Evolutionary conservation across 2,329 filamentous ascomycete genomes (phyloP).

Genomic region (Phaeosphaeriaceae sp.): DNA sequence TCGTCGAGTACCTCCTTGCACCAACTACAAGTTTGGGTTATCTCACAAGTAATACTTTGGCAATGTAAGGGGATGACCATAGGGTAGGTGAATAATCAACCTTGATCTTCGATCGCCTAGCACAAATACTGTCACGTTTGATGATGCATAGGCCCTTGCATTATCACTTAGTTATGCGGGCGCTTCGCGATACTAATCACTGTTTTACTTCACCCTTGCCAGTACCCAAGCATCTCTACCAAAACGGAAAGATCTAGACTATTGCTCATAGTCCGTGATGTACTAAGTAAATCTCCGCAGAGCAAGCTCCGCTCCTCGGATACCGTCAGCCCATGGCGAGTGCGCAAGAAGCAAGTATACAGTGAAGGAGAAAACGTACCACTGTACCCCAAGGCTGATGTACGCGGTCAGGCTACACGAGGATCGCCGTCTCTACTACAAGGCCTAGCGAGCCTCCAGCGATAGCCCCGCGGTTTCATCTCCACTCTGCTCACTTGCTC

Average conservation of each 20-base stretch:
- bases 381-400: neutral
- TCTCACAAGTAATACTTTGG: neutral
- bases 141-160: constrained; percentile 9
- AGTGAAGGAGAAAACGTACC: neutral
- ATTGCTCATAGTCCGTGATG: constrained; percentile 21
- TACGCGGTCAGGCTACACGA: neutral
- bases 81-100: neutral
- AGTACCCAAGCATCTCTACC: constrained; percentile 3
- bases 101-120: constrained; percentile 1
- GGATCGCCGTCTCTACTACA: constrained; percentile 4
- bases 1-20: constrained; percentile 4
- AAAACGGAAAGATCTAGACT: constrained; percentile 22
- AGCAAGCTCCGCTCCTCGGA: constrained; percentile 1
- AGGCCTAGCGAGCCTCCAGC: constrained; percentile 4
- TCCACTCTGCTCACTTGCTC: constrained; percentile 3
- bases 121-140: constrained; percentile 8
- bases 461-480: constrained; percentile 1
- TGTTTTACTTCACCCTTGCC: constrained; percentile 18
- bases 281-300: constrained; percentile 7
- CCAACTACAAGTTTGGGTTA: neutral
- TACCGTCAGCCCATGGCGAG: constrained; percentile 6
- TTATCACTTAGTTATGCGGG: constrained; percentile 16
- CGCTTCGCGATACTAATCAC: constrained; percentile 30
- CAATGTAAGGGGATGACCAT: neutral
- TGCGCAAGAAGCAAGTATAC: neutral